Base-by-base conservation (phyloP, 208 protist genomes). In the Zelonia costaricensis region DNA sequence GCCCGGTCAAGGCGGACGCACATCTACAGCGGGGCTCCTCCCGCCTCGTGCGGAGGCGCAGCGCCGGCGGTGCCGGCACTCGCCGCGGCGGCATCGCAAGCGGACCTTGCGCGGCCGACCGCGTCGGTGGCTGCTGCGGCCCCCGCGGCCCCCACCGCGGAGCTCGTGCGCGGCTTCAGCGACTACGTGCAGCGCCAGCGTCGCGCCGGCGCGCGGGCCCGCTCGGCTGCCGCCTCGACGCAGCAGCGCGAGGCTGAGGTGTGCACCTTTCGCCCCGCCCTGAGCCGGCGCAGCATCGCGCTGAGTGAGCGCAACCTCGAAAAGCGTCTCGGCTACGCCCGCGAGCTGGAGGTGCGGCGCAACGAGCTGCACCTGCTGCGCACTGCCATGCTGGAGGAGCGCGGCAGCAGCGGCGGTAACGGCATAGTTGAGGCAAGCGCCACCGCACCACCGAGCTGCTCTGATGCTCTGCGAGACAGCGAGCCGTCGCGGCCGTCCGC, bases 221-320 rank as follows among this genome's bases (percentile, higher is more conserved):
- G 51, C 28, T 10, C 51, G 30, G 33, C 33, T 1, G 27, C 28
- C n/a, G 23, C 42, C 8, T 4, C 40, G 15, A 8, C 1, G 20
- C 52, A 31, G 31, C 20, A 20, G 2, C 20, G 20, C 0, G 23
- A 1, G 23, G 16, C 4, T 1, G 66, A 74, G 39, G 15, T 60
- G 25, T 85, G 60, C 45, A 72, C 74, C 1, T 82, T 86, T 20
- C 36, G 38, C 18, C 75, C 80, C 23, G 58, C 46, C 0, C 64
- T 86, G 15, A 74, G 59, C 22, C 40, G 53, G 12, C 71, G 43
- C 35, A 83, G 76, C 18, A 54, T 61, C 15, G 53, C 30, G 31
- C 62, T 86, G 53, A 86, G 80, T 51, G 43, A 62, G 27, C 27
- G 68, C 10, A 49, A 86, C 51, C 28, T 58, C 33, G 40, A 72